Evolutionary conservation across 495 filamentous ascomycete genomes (phyloP).

Genomic region (Daldinia loculata): DNA sequence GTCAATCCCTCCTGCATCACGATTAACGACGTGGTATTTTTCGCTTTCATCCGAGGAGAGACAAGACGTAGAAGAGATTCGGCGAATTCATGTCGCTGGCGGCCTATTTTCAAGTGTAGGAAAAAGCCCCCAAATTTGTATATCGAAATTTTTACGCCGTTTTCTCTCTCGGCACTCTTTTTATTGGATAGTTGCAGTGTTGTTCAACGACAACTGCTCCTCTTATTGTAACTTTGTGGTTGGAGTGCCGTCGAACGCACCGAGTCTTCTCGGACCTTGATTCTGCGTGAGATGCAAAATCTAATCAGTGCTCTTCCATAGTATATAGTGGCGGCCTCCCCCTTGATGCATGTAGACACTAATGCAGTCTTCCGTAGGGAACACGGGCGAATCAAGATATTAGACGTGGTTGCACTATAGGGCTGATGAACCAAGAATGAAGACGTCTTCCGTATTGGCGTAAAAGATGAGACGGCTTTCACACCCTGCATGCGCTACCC

Average conservation of each 20-base stretch:
- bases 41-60: neutral
- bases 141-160: neutral
- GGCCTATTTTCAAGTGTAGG: neutral
- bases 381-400: constrained; percentile 25
- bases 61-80: neutral
- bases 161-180: constrained; percentile 7
- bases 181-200: neutral
- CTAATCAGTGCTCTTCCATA: neutral
- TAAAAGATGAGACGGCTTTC: constrained; percentile 22
- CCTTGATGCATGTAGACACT: constrained; percentile 17
- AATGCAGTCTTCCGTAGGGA: constrained; percentile 18
- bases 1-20: neutral
- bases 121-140: neutral
- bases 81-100: neutral
- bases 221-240: constrained; percentile 4
- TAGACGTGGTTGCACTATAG: constrained; percentile 38
- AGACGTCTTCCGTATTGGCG: constrained; percentile 20
- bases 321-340: constrained; percentile 34
- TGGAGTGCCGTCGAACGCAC: neutral
- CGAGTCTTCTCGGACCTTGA: neutral
- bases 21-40: neutral
- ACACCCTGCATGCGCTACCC: constrained; percentile 31
- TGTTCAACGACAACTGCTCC: neutral
- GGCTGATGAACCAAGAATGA: constrained; percentile 35
- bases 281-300: neutral